A percentile compares a stretch with the other conserved stretches of the same genome.
Conservation (phyloP, 352 stramenopile species). For the Phytophthora fragariae region DNA sequence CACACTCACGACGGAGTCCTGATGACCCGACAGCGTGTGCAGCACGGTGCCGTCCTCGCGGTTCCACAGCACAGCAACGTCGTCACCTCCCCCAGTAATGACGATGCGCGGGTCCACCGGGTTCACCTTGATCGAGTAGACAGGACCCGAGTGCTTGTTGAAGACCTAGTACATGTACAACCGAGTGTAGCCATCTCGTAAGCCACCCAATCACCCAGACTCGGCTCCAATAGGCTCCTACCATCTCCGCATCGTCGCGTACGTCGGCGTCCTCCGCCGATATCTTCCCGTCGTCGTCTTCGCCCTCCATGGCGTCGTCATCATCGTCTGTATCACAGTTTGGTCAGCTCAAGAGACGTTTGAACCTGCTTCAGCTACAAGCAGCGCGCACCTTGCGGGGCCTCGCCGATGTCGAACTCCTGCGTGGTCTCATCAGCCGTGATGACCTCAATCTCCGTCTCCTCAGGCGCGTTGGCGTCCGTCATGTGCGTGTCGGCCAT, state of each 20-base stretch:
- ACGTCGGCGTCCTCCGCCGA: constrained; percentile 75
- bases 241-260: constrained; percentile 79
- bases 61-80: constrained; percentile 90
- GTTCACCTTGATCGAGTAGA: constrained; percentile 88
- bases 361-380: not conserved
- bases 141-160: constrained; percentile 74
- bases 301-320: constrained; percentile 72
- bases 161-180: constrained; percentile 56
- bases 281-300: constrained; percentile 68
- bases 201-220: not conserved
- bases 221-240: constrained; percentile 6
- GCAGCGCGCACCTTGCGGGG: constrained; percentile 61
- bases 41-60: constrained; percentile 80
- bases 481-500: constrained; percentile 39
- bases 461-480: constrained; percentile 41
- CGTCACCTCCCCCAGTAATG: constrained; percentile 84
- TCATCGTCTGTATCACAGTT: constrained; percentile 54
- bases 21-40: constrained; percentile 81
- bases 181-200: constrained; percentile 10
- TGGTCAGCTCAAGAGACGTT: not conserved
- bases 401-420: constrained; percentile 88
- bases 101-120: constrained; percentile 83
- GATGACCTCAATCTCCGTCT: constrained; percentile 87
- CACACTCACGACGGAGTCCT: constrained; percentile 85
- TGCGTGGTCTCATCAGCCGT: constrained; percentile 78